These are phyloP conservation scores for Rhizoclosmatium sp. DNA, from an alignment of 192 early-diverging fungal genomes.

Conservation along the genomic window DNA sequence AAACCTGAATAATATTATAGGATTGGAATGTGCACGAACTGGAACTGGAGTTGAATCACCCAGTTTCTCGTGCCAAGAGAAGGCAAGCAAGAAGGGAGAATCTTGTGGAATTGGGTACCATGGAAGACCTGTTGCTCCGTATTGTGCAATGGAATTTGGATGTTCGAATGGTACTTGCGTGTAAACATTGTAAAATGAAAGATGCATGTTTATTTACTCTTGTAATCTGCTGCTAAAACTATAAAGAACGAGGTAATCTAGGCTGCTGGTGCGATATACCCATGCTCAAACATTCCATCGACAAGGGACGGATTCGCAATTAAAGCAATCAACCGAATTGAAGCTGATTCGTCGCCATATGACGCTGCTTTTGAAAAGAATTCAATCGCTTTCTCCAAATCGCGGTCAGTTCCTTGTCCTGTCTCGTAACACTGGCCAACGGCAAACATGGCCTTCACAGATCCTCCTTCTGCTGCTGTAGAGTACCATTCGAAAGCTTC, in stretches of 20 bases:
- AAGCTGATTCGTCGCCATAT: conserved; percentile 51
- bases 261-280: conserved; percentile 40
- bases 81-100: too few relatives aligned
- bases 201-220: too few relatives aligned
- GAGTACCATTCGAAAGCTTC: conserved; percentile 67
- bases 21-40: too few relatives aligned
- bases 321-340: conserved; percentile 48
- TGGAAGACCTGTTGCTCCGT: too few relatives aligned
- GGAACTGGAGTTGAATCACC: too few relatives aligned
- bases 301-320: conserved; percentile 38
- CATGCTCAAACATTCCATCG: conserved; percentile 41
- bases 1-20: too few relatives aligned
- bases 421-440: conserved; percentile 50
- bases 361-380: conserved; percentile 58
- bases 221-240: too few relatives aligned
- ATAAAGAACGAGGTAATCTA: not conserved
- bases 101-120: too few relatives aligned
- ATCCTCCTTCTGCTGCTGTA: conserved; percentile 48
- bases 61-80: too few relatives aligned
- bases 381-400: conserved; percentile 46
- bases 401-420: conserved; percentile 44
- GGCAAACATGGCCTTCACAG: conserved; percentile 47
- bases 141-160: too few relatives aligned
- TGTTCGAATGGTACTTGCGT: too few relatives aligned
- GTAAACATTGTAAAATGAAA: too few relatives aligned